phyloP scores from a whole-genome alignment of 2,329 filamentous ascomycete species.

The Knufia petricola region DNA sequence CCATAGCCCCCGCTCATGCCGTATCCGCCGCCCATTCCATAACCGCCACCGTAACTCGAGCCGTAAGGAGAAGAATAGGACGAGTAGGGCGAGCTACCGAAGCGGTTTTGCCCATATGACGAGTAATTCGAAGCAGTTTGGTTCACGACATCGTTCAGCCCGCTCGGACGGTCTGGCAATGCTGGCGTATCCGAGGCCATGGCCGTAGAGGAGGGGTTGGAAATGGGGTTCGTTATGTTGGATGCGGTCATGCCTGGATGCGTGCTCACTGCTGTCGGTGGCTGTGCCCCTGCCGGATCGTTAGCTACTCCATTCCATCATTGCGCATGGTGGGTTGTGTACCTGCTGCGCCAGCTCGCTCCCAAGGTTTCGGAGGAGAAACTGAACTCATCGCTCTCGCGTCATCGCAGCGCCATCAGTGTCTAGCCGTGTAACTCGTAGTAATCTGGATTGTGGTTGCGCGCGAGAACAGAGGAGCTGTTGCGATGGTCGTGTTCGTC shows the following conservation, averaged over 20 bases:
- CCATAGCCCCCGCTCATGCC: slow-evolving; percentile 32
- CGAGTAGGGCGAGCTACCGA: slow-evolving; percentile 34
- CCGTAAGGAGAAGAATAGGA: slow-evolving; percentile 40
- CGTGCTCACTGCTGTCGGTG: slow-evolving; percentile 24
- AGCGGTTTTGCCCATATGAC: slow-evolving; percentile 46
- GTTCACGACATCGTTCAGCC: slow-evolving; percentile 70
- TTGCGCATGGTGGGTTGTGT: slow-evolving; percentile 15
- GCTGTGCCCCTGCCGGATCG: slow-evolving; percentile 13
- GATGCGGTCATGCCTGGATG: slow-evolving; percentile 31
- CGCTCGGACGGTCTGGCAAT: slow-evolving; percentile 70
- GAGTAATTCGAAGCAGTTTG: slow-evolving; percentile 81
- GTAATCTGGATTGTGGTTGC: no score
- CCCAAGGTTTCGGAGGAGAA: slow-evolving; percentile 97
- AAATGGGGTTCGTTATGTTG: slow-evolving; percentile 33
- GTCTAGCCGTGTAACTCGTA: background rate
- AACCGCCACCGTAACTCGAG: slow-evolving; percentile 31
- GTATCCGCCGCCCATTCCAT: slow-evolving; percentile 33
- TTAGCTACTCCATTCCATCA: slow-evolving; percentile 6
- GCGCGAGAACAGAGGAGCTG: no score
- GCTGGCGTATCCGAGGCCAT: slow-evolving; percentile 49
- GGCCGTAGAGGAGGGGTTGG: slow-evolving; percentile 30
- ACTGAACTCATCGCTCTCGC: slow-evolving; percentile 45
- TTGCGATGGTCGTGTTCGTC: no score
- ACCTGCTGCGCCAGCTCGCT: slow-evolving; percentile 59
- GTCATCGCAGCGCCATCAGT: slow-evolving; percentile 5